Evolutionary conservation across 2,329 filamentous ascomycete genomes (phyloP), one percentile per base, ranked within the genome.

Genomic region (Fusarium clavum): DNA sequence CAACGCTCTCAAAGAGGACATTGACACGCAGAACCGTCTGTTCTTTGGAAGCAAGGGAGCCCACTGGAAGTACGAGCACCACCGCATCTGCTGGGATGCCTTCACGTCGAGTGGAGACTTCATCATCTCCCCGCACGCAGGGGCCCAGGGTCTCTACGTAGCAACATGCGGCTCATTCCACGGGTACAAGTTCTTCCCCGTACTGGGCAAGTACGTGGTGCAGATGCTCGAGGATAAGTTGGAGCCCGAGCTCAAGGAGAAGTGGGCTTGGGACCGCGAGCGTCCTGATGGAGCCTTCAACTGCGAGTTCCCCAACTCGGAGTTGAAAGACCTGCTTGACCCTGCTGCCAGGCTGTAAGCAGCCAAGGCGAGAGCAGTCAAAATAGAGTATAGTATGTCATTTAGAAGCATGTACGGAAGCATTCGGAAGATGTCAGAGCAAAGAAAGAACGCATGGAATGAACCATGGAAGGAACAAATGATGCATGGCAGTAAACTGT

Each of bases 1-100:
- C 0, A 79, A 78, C 3, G 78, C 79, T 22, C 81, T 91, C 12
- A 87, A 88, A 75, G 79, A 87, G 44, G 89, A 91, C 64, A 87
- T 91, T 41, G 76, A 82, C n/a, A 79, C 46, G 84, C 87, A 4
- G 25, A 87, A 85, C 59, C 79, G 84, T 47, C 82, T 87, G 2
- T 90, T 89, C 68, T 91, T 90, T 69, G 89, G 88, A 11, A 82
- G 84, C 51, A 84, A 85, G 22, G 84, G 85, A 32, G 83, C 81
- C 14, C 75, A 79, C 45, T 90, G 87, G 88, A 84, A 86, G 67
- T 84, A 89, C 77, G 85, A 85, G 59, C 87, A 90, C 73, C 85
- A 90, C 73, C 84, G 90, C 8, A 87, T 91, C 62, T 91, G 89
- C 83, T 92, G 90, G 90, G 90, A 91, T 68, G 89, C 88, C 12